Evolutionary conservation across 2,329 filamentous ascomycete species (phyloP).

Genomic region (Trichophyton mentagrophytes): DNA sequence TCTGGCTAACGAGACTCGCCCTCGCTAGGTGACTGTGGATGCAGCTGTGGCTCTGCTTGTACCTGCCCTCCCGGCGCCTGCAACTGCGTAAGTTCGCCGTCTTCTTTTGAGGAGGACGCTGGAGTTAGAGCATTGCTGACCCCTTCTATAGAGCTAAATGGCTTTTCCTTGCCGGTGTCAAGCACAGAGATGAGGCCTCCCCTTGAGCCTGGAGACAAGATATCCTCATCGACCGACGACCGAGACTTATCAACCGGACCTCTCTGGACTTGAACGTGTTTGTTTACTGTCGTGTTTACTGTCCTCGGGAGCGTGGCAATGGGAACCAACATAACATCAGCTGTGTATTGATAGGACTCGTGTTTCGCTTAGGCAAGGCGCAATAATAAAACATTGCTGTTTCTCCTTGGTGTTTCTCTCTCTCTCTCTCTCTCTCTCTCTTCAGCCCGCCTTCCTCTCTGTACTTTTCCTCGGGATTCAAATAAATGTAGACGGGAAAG

Average conservation of each 20-base stretch:
- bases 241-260: neutral
- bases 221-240: neutral
- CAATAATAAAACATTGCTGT: neutral
- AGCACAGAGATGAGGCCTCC: no score
- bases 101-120: no score
- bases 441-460: no score
- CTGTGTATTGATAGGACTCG: neutral
- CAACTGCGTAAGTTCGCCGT: conserved; percentile 26
- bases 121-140: neutral
- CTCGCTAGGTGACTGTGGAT: conserved; percentile 22
- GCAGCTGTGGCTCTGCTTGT: conserved; percentile 31
- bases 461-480: neutral
- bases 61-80: conserved; percentile 30
- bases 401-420: neutral
- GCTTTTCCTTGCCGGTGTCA: no score
- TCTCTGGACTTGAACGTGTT: neutral
- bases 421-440: neutral
- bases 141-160: neutral
- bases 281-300: no score
- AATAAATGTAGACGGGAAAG: neutral
- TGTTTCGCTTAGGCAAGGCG: neutral
- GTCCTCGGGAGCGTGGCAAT: neutral
- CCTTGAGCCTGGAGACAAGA: neutral
- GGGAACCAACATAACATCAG: neutral
- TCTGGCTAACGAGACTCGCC: neutral